Evolutionary conservation across 2,329 filamentous ascomycete species (phyloP), one percentile per base, ranked within the genome.

Genomic region (Chaetomium globosum): DNA sequence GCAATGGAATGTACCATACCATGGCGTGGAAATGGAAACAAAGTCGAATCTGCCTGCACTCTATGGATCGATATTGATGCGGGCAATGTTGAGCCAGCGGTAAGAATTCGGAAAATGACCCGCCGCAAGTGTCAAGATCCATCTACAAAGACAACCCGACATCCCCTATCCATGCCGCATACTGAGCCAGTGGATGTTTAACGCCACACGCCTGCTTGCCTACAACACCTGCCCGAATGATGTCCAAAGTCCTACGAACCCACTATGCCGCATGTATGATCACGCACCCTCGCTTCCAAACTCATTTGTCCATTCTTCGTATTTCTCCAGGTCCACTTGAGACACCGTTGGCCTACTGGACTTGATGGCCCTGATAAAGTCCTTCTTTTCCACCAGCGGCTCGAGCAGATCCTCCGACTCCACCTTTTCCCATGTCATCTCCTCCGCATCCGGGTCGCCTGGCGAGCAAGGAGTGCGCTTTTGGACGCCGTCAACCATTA

Each of bases 401-500:
- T 97, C 93, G 9, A 95, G 84, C 0, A 99, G 84, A 73, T 91
- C 83, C 0, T 97, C 93, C 7, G 90, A 88, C 56, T 93, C 89
- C 21, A 99, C 83, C 66, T 93, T 88, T 72, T 92, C 91, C 88
- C 95, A 98, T 1, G 88, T 91, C 92, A 98, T 97, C 78, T 99
- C 95, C 71, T 88, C 86, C 21, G 93, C 94, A 16, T 91, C 89
- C 0, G 83, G 78, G 71, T 97, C 94, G 48, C 95, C 95, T 0
- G 95, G 96, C 3, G 93, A 97, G 81, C 95, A 99, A 0, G 95
- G 96, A 0, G 93, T 98, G 66, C 92, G 77, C 77, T 88, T 91
- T 65, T 85, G 82, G 65, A 81, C 77, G 43, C 83, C 86, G 28
- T 96, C 89, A 64, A 88, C 83, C 71, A 84, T 84, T 36, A 96